Conservation (phyloP, 495 filamentous ascomycete genomes). For the Rhizodiscina lignyota region DNA sequence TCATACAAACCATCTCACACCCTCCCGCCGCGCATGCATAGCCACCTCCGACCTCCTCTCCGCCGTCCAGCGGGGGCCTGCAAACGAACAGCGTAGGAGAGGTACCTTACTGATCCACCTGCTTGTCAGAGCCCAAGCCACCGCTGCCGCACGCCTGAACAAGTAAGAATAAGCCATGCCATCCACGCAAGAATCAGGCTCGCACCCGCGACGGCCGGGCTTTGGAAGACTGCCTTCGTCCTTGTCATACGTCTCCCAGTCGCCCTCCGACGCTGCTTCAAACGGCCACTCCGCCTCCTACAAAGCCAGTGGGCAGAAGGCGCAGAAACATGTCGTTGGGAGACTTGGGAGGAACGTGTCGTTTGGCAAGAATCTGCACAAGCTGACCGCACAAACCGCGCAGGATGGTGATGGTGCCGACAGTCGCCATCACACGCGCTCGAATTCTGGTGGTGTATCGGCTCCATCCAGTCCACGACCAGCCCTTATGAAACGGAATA, state of each 20-base stretch:
- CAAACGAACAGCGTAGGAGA: too few species aligned
- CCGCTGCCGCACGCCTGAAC: too few species aligned
- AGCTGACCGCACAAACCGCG: slow-evolving; percentile 8
- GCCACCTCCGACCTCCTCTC: too few species aligned
- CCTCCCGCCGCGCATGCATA: too few species aligned
- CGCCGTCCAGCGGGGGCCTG: too few species aligned
- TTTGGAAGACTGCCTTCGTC: too few species aligned
- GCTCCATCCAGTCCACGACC: slow-evolving; percentile 14
- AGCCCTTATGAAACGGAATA: slow-evolving; percentile 17
- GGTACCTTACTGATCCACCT: too few species aligned
- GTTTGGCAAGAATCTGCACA: slow-evolving; percentile 16
- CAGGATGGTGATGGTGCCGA: slow-evolving; percentile 9
- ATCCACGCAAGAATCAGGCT: too few species aligned
- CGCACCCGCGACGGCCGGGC: too few species aligned
- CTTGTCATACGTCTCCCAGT: slow-evolving; percentile 14
- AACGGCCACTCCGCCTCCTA: slow-evolving; percentile 4
- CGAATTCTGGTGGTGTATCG: slow-evolving; percentile 12
- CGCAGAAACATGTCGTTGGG: slow-evolving; percentile 15
- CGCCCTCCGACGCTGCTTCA: slow-evolving; percentile 9
- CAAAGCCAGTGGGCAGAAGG: slow-evolving; percentile 8
- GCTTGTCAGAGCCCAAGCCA: too few species aligned
- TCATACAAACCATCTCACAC: too few species aligned
- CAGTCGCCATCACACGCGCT: slow-evolving; percentile 15
- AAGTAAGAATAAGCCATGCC: too few species aligned
- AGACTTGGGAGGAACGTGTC: slow-evolving; percentile 7